Evolutionary conservation across 2,329 filamentous ascomycete genomes (phyloP), one percentile per base, ranked within the genome.

Genomic region (Ramularia endophylla): DNA sequence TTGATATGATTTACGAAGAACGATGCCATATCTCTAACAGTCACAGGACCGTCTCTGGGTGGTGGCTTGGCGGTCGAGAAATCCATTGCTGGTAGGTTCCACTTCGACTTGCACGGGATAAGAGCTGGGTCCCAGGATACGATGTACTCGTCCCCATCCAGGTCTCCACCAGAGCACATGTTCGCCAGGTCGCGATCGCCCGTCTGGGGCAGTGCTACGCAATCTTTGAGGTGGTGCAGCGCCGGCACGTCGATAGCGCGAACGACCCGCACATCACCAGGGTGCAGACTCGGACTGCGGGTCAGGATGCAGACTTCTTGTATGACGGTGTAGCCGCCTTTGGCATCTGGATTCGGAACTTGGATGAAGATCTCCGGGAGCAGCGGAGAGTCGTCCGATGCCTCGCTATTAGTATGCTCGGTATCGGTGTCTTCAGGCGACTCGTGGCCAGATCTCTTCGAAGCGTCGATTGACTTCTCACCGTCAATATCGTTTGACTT

Each of bases 1-100:
- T 94, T 92, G 78, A 97, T 89, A 55, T 94, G 95, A 3, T 78
- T 78, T 20, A 95, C 85, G 55, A 95, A 97, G 65, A 97, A 97
- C 0, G 80, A 74, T 19, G 78, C 81, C 33, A 97, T 77, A 46
- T 95, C 84, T 4, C 79, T 69, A 1, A 85, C 75, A 0, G 75
- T 78, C 9, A 95, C 85, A 3, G 80, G 73, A 1, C 75, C 68
- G 5, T 76, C 64, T 5, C 83, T 68, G 15, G 73, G 68, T 9
- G 68, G 58, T 0, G 83, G 77, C 31, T 71, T 69, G 0, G 78
- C 70, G 0, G 79, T 69, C 0, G 72, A 70, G 56, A 88, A 92
- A 48, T 84, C 74, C 87, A 97, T 95, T 0, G 92, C 82, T 0
- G 74, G 67, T 25, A 77, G 70, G 51, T 92, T 86, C 78, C 85